Conservation (phyloP, 768 basidiomycete species). For the Lactarius quietus region DNA sequence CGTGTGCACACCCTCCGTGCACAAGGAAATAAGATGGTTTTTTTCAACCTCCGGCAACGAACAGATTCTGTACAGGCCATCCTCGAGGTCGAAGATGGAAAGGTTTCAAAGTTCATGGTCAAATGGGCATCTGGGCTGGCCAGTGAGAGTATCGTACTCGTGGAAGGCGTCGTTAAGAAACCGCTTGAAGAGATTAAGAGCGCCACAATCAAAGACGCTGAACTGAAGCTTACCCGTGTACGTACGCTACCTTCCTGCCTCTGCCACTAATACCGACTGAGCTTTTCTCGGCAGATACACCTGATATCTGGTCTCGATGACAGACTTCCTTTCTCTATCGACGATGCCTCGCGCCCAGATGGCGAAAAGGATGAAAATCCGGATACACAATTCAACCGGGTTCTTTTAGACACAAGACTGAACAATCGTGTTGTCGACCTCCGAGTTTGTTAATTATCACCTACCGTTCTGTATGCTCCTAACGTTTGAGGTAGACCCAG, state of each 20-base stretch:
- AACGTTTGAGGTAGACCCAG: constrained; percentile 56
- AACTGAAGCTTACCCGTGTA: constrained; percentile 82
- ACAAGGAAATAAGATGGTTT: constrained; percentile 94
- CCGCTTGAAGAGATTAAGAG: constrained; percentile 87
- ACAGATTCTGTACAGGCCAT: constrained; percentile 85
- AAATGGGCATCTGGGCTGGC: constrained; percentile 81
- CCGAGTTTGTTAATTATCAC: constrained; percentile 50
- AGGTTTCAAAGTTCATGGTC: constrained; percentile 95
- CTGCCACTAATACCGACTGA: not conserved
- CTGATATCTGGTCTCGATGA: constrained; percentile 76
- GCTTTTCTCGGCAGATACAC: constrained; percentile 53
- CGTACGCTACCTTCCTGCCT: constrained; percentile 18
- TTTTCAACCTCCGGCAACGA: constrained; percentile 87
- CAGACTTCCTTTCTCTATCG: constrained; percentile 85
- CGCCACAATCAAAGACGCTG: constrained; percentile 81
- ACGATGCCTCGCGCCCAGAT: constrained; percentile 88
- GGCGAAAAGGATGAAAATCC: constrained; percentile 53
- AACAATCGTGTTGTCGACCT: constrained; percentile 94
- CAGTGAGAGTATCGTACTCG: constrained; percentile 87
- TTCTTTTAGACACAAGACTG: constrained; percentile 89
- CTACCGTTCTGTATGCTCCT: not conserved
- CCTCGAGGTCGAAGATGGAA: constrained; percentile 62
- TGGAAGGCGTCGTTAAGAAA: constrained; percentile 78
- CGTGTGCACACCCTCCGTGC: constrained; percentile 89
- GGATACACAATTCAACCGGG: constrained; percentile 65